Evolutionary conservation across 768 basidiomycete species (phyloP), one percentile per base, ranked within the genome.

Genomic region (Trametes maxima): DNA sequence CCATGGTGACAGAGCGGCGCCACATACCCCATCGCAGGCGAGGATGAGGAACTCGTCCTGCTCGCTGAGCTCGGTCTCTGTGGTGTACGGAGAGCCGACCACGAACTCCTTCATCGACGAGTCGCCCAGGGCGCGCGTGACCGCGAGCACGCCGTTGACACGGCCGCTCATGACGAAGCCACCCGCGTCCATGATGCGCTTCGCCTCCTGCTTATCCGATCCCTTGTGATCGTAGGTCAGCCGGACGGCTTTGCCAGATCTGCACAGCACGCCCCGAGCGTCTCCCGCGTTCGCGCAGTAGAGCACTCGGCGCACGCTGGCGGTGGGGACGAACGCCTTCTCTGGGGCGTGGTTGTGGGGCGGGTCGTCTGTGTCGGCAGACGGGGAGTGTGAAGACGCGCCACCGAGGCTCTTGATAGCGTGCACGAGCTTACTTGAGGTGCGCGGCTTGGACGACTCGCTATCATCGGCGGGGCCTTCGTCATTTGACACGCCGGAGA

Each of bases 61-160:
- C 8, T 92, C 87, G 56, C 89, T 89, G 43, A 99, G 77, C 67
- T 89, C 86, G 13, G 96, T 98, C 74, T 98, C 95, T n/a, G 97
- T 98, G 19, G 97, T 99, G 75, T 96, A 99, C 6, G 97, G 97
- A 28, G 92, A 85, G 1, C 97, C 97, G 49, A 98, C 97, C 12
- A 99, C 97, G 73, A 95, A 99, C 69, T 99, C 97, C 76, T 99
- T 99, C 97, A 99, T 98, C 7, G 94, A 91, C 1, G 94, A 91
- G 71, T 99, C 97, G 36, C 97, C 97, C 58, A 99, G 78, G 69
- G 94, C 94, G 59, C 97, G 83, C 17, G 97, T 99, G 28, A 99
- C 97, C 6, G 95, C 95, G 56, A 99, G 79, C 43, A 98, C 95
- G 65, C 96, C 97, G 67, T 99, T 99, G 36, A 99, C 97, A 13